phyloP scores from a whole-genome alignment of 805 yeast genomes.

The Osmozyma mogii region DNA sequence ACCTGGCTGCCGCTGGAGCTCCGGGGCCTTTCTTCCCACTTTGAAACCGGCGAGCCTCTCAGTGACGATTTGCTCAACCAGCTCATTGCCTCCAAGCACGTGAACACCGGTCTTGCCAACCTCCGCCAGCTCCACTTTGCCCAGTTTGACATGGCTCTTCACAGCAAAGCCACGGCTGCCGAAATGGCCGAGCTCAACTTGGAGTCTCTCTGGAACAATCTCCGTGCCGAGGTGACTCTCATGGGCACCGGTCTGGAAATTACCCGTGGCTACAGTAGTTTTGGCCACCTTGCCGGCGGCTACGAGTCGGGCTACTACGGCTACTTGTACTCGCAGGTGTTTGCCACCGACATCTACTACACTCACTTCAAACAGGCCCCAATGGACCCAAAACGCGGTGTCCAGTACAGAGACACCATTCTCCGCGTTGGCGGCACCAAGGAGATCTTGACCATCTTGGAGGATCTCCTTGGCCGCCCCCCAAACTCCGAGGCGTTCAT shows the following conservation, averaged over 20 bases:
- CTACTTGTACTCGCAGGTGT: conserved; percentile 78
- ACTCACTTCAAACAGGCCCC: conserved; percentile 63
- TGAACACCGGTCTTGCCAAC: conserved; percentile 64
- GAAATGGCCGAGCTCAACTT: conserved; percentile 42
- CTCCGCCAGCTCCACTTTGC: conserved; percentile 77
- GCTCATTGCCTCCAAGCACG: conserved; percentile 59
- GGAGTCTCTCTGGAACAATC: conserved; percentile 52
- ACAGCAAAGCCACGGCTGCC: conserved; percentile 37
- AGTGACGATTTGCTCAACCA: conserved; percentile 50
- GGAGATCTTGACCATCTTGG: conserved; percentile 59
- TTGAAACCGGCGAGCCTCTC: conserved; percentile 49
- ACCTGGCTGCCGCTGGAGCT: conserved; percentile 68
- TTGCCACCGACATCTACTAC: conserved; percentile 77
- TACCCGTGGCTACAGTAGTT: conserved; percentile 67
- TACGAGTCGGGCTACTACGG: conserved; percentile 86
- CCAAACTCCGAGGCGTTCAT: conserved; percentile 71
- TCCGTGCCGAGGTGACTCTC: conserved; percentile 56
- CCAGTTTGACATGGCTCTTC: conserved; percentile 66
- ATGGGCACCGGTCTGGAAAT: conserved; percentile 45
- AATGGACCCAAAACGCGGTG: conserved; percentile 52
- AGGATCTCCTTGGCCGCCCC: conserved; percentile 64
- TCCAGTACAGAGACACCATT: conserved; percentile 60
- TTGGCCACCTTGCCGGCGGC: conserved; percentile 76
- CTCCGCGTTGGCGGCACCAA: conserved; percentile 66
- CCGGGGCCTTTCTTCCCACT: conserved; percentile 56